Percentiles rank a stretch among this genome's conserved stretches.
phyloP scores from a whole-genome alignment of 164 flowering plant genomes.

The Amborella trichopoda region DNA sequence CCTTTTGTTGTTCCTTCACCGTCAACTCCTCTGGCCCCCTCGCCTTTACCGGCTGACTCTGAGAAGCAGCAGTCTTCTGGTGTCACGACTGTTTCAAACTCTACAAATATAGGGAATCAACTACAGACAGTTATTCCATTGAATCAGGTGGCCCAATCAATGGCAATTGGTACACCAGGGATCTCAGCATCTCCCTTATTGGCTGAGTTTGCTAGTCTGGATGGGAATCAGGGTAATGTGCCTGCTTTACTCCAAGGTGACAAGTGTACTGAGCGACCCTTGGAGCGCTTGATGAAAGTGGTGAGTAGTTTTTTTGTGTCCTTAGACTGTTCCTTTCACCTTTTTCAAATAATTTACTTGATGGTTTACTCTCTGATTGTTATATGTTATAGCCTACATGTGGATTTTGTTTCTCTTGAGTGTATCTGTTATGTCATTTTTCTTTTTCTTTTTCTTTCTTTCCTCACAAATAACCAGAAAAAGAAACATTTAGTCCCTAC shows the following conservation, averaged over 20 bases:
- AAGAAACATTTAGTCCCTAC: too few relatives aligned
- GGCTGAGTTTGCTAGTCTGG: conserved; percentile 54
- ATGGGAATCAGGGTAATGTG: conserved; percentile 44
- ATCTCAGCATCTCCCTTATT: conserved; percentile 91
- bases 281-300: conserved; percentile 70
- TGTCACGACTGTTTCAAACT: conserved; percentile 43
- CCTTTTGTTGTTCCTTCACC: conserved; percentile 80
- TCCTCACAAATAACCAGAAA: too few relatives aligned
- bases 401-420: too few relatives aligned
- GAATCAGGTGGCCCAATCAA: conserved; percentile 32
- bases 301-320: too few relatives aligned
- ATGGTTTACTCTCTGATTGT: too few relatives aligned
- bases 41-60: conserved; percentile 69
- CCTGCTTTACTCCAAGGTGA: conserved; percentile 24
- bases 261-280: conserved; percentile 65
- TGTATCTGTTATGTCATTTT: too few relatives aligned
- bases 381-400: too few relatives aligned
- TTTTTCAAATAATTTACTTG: too few relatives aligned
- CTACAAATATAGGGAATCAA: conserved; percentile 45
- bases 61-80: conserved; percentile 49
- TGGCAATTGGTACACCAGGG: conserved; percentile 89
- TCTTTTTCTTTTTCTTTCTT: too few relatives aligned
- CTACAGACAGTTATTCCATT: conserved; percentile 25
- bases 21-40: conserved; percentile 72
- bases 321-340: too few relatives aligned